Base-by-base conservation (phyloP, 2,329 filamentous ascomycete genomes). In the Colletotrichum shisoi region DNA sequence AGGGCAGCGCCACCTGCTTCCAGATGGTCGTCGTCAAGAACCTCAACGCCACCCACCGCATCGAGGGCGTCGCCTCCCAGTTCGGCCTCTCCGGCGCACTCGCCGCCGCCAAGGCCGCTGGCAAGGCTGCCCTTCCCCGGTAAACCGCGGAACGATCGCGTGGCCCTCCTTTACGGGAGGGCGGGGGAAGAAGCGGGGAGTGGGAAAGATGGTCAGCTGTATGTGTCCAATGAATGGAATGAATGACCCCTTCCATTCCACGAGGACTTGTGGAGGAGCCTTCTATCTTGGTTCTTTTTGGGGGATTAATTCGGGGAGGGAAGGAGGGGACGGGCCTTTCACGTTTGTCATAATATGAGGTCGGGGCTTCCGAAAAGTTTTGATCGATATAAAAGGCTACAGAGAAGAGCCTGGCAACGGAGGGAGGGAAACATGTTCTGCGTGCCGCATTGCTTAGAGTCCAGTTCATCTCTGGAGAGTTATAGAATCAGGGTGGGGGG, bases 1-100 rank as follows among this genome's bases (percentile, higher is more conserved):
- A 96, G 79, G 93, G 93, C 71, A 85, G 86, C 72, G 93, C 92
- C 63, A 93, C 91, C 39, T 95, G 92, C 85, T 96, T 88, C 83
- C 93, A 96, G 82, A 91, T 96, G 74, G 89, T 89, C 19, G 82
- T 93, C 67, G 91, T 94, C 78, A 96, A 96, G 88, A 96, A 96
- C 82, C 85, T 96, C 79, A 96, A 96, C 83, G 89, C 90, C 42
- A 92, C 88, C 39, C 92, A 96, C 82, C 90, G 93, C 72, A 82
- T 94, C 70, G 87, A 94, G 72, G 92, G 92, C 51, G 84, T 94
- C 70, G 74, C 80, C 19, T 85, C 83, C 31, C 91, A 94, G 75
- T 91, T 85, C 74, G 89, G 85, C 54, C 85, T 96, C 49, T 78
- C 80, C 48, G 91, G 87, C 62, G 91, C 92, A 19, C 74, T 80